These are phyloP conservation scores for Nakazawaea anatomiae DNA, from an alignment of 805 yeast species.

Conservation along the genomic window DNA sequence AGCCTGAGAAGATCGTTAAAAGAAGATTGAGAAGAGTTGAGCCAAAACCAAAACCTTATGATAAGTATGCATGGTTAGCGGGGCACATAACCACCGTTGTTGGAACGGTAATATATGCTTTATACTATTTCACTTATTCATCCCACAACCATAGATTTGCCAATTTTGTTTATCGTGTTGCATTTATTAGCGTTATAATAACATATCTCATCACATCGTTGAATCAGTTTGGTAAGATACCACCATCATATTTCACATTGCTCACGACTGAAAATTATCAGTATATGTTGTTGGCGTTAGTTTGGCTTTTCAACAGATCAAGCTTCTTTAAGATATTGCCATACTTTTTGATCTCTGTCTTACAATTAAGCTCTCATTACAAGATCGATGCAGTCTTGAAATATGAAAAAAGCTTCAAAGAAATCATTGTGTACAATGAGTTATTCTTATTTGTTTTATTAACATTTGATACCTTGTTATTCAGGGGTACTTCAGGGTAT, in stretches of 20 bases:
- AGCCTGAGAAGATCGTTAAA: conserved; percentile 18
- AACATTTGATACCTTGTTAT: conserved; percentile 49
- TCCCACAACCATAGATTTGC: conserved; percentile 39
- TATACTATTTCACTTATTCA: conserved; percentile 26
- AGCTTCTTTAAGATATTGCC: conserved; percentile 65
- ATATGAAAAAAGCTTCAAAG: conserved; percentile 32
- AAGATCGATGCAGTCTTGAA: conserved; percentile 35
- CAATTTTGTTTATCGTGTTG: conserved; percentile 44
- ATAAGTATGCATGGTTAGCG: conserved; percentile 46
- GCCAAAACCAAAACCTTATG: conserved; percentile 28
- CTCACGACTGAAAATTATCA: conserved; percentile 76
- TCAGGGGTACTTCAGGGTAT: conserved; percentile 66
- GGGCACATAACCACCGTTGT: conserved; percentile 46
- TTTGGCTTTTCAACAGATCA: conserved; percentile 62
- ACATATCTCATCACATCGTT: conserved; percentile 48
- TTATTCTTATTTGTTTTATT: conserved; percentile 47
- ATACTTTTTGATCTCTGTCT: conserved; percentile 45
- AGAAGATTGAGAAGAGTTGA: conserved; percentile 30
- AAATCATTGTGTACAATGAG: conserved; percentile 56
- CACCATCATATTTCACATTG: conserved; percentile 59
- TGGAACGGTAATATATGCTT: conserved; percentile 33
- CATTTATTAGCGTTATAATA: conserved; percentile 49
- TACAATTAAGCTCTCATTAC: conserved; percentile 44
- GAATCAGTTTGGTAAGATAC: conserved; percentile 53
- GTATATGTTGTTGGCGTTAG: conserved; percentile 43